Evolutionary conservation across 495 filamentous ascomycete species (phyloP), one percentile per base, ranked within the genome.

Genomic region (Immersiella caudata): DNA sequence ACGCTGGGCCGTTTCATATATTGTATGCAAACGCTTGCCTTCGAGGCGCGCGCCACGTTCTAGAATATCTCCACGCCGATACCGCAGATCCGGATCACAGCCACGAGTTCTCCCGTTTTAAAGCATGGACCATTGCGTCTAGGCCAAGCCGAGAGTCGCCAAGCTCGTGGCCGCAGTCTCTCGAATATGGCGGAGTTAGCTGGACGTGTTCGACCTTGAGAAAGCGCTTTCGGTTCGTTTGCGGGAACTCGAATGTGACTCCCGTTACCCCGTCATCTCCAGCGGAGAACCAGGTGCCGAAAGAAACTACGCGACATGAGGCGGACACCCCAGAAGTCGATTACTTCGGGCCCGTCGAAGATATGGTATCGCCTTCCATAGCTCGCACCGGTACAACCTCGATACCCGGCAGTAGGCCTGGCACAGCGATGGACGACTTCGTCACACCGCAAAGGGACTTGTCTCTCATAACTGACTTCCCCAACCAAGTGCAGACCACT

Each of bases 171-270:
- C 68, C 83, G 26, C 81, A 81, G 7, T 84, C 83, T 0, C 81
- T 85, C 56, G 70, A 77, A n/a, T 89, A 82, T 70, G 85, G 77
- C 2, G 87, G 87, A 0, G 73, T 87, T 25, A 74, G 76, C n/a
- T 92, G 89, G 89, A 85, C 83, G 2, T 87, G 83, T 66, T 87
- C 83, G 46, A 90, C 87, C 5, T 69, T 92, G 27, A 78, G 87
- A 56, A 87, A 82, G 70, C 83, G 88, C 5, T 82, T 90, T 24
- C 86, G 89, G 6, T 75, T 92, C 40, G 80, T 89, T n/a, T 86
- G 83, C 67, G 83, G 81, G 16, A 81, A 78, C 67, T 73, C 64
- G 14, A 76, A 66, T 63, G 62, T 67, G 8, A 64, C 70, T 20
- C 74, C 74, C 4, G 68, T 67, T 49, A 66, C 71, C 18, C 74